phyloP scores from a whole-genome alignment of 2,329 filamentous ascomycete species.

The Claviceps cyperi region DNA sequence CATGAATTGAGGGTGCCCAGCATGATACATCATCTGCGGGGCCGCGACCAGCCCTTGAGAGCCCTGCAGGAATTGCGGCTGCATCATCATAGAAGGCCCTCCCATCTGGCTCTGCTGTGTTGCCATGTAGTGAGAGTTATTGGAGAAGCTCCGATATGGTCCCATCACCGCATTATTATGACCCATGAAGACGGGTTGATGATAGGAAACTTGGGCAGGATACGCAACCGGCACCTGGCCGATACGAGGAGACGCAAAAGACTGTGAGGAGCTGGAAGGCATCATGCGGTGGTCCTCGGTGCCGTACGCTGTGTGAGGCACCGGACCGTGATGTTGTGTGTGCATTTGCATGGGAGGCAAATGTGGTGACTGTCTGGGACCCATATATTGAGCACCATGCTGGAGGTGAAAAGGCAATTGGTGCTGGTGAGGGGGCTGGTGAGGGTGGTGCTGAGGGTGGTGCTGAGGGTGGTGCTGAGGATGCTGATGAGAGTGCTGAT shows the following conservation, averaged over 20 bases:
- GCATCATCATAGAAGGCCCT: slow-evolving; percentile 64
- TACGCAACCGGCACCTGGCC: slow-evolving; percentile 57
- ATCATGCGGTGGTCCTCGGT: slow-evolving; percentile 83
- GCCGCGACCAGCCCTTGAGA: slow-evolving; percentile 56
- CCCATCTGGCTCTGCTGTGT: slow-evolving; percentile 59
- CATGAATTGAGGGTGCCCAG: slow-evolving; percentile 48
- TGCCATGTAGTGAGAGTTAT: slow-evolving; percentile 54
- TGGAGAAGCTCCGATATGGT: slow-evolving; percentile 56
- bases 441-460: too few species aligned
- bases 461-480: slow-evolving; percentile 54
- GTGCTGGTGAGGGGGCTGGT: slow-evolving; percentile 51
- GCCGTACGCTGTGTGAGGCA: slow-evolving; percentile 50
- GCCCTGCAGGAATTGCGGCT: slow-evolving; percentile 57
- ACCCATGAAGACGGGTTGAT: slow-evolving; percentile 58
- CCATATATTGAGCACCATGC: slow-evolving; percentile 53
- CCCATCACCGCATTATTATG: slow-evolving; percentile 56
- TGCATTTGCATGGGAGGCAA: slow-evolving; percentile 69
- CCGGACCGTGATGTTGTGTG: slow-evolving; percentile 54
- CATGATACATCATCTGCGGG: slow-evolving; percentile 76
- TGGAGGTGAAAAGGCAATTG: slow-evolving; percentile 75
- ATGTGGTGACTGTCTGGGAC: slow-evolving; percentile 55
- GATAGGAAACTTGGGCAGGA: slow-evolving; percentile 55
- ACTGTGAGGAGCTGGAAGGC: slow-evolving; percentile 67
- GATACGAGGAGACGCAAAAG: slow-evolving; percentile 72
- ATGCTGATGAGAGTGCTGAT: slow-evolving; percentile 74